These are phyloP conservation scores for Monosporozyma siamensis DNA, from an alignment of 805 yeast species.

Conservation along the genomic window DNA sequence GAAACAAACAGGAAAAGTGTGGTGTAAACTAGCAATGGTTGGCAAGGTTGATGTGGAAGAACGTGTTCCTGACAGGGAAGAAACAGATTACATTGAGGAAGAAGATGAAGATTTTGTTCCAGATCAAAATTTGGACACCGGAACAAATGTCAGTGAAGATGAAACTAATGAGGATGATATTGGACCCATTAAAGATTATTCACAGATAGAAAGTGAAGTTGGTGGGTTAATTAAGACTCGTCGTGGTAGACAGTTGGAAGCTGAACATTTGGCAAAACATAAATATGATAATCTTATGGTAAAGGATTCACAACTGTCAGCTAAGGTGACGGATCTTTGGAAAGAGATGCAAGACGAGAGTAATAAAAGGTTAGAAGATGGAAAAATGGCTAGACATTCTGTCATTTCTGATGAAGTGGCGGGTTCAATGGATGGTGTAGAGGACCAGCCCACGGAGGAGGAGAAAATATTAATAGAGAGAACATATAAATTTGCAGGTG, in stretches of 20 bases:
- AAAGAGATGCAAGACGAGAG: conserved; percentile 37
- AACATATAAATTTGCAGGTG: conserved; percentile 85
- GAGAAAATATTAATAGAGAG: conserved; percentile 64
- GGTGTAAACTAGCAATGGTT: no score
- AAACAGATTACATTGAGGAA: conserved; percentile 29
- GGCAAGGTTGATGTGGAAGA: conserved; percentile 4
- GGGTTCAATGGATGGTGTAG: conserved; percentile 4
- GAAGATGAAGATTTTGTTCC: conserved; percentile 35
- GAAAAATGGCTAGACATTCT: conserved; percentile 17
- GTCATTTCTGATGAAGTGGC: conserved; percentile 14
- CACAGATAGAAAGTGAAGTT: conserved; percentile 42
- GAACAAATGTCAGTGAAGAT: conserved; percentile 14
- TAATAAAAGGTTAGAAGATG: conserved; percentile 16
- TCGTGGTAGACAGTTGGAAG: conserved; percentile 45
- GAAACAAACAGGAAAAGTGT: neutral
- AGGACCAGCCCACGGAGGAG: conserved; percentile 16
- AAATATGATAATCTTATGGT: conserved; percentile 25
- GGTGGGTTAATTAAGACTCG: conserved; percentile 70
- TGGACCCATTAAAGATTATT: conserved; percentile 34
- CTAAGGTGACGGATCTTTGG: conserved; percentile 49
- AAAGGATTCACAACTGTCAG: conserved; percentile 22
- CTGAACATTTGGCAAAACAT: conserved; percentile 18
- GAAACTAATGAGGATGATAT: conserved; percentile 18
- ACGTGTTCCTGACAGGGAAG: no score
- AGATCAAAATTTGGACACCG: conserved; percentile 12